Conservation (phyloP, 140 eudicot genomes). For the Ambrosia hybrid region DNA sequence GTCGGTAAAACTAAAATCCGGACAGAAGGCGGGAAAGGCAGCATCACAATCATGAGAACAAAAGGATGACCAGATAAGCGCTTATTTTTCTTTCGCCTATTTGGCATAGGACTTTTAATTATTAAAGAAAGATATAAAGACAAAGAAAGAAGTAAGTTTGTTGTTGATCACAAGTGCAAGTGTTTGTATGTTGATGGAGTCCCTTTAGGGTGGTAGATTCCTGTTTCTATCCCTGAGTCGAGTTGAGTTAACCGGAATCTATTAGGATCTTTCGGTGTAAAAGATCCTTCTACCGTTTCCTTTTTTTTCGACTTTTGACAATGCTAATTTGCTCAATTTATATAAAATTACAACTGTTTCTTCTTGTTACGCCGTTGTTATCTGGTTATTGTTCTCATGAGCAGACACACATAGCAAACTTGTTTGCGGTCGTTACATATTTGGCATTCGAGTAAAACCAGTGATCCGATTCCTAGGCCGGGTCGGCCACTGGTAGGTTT, state of each 20-base stretch:
- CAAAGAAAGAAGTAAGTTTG: not conserved
- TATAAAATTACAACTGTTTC: not conserved
- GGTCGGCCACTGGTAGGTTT: not conserved
- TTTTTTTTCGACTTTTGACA: constrained; percentile 25
- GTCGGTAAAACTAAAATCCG: constrained; percentile 91
- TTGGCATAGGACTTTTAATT: constrained; percentile 25
- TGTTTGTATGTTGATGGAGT: constrained; percentile 22
- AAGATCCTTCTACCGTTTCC: constrained; percentile 42
- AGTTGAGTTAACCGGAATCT: constrained; percentile 32
- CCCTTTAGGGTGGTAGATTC: constrained; percentile 43
- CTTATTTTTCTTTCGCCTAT: constrained; percentile 11
- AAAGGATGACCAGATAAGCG: constrained; percentile 55
- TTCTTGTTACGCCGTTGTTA: not conserved
- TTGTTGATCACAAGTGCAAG: constrained; percentile 25
- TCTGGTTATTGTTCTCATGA: not conserved
- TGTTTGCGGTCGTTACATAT: no score
- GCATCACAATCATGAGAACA: constrained; percentile 97
- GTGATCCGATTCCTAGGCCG: not conserved
- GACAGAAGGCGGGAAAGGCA: constrained; percentile 95
- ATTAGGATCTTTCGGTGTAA: constrained; percentile 39
- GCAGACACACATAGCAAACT: not conserved
- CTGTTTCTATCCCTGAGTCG: constrained; percentile 37
- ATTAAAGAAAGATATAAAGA: constrained; percentile 21
- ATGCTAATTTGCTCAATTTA: constrained; percentile 32
- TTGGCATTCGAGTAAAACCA: not conserved